phyloP scores from a whole-genome alignment of 805 yeast species.

The Grigorovia jiainica region DNA sequence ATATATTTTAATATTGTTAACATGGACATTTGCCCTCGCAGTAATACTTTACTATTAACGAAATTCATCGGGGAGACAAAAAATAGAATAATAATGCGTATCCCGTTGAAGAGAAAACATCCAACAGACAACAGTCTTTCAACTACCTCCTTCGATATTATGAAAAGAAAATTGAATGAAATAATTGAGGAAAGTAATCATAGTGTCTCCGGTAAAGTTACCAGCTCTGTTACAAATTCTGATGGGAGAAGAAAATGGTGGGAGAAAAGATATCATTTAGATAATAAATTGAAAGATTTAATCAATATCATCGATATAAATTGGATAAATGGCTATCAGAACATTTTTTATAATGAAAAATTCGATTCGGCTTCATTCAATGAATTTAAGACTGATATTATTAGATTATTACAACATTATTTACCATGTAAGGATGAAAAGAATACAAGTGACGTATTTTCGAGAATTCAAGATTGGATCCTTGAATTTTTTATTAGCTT shows the following conservation, averaged over 20 bases:
- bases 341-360: conserved; percentile 41
- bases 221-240: conserved; percentile 42
- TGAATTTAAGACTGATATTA: conserved; percentile 32
- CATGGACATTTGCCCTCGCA: conserved; percentile 47
- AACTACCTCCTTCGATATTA: conserved; percentile 36
- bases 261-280: conserved; percentile 55
- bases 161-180: conserved; percentile 34
- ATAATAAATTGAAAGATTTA: conserved; percentile 43
- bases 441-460: too few species aligned
- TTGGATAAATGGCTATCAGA: conserved; percentile 75
- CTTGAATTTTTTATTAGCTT: conserved; percentile 43
- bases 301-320: conserved; percentile 46
- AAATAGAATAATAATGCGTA: conserved; percentile 39
- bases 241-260: conserved; percentile 73
- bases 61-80: conserved; percentile 29
- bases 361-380: conserved; percentile 20
- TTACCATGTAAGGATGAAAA: conserved; percentile 40
- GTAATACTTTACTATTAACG: conserved; percentile 51
- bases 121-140: conserved; percentile 37
- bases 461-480: conserved; percentile 38
- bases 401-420: conserved; percentile 34
- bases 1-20: conserved; percentile 34
- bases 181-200: conserved; percentile 55
- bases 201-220: conserved; percentile 46
- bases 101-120: conserved; percentile 49